Evolutionary conservation across 2,329 filamentous ascomycete genomes (phyloP), one percentile per base, ranked within the genome.

Genomic region (Pseudocercospora crystallina): DNA sequence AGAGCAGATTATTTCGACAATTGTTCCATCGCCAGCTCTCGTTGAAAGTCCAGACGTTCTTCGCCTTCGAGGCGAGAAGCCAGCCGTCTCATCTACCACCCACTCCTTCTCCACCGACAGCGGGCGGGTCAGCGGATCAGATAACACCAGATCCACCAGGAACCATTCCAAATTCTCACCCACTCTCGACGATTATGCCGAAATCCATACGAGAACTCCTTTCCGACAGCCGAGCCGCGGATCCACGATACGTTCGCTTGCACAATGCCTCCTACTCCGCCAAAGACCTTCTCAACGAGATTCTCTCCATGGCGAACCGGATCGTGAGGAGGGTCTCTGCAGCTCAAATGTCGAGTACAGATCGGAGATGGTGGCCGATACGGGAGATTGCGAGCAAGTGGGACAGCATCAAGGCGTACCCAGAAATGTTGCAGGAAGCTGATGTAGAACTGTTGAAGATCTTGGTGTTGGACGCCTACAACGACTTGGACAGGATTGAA

Each of bases 391-490:
- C 54, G 36, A 54, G 51, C 37, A 57, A 57, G 36, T 57, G 54
- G 54, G 54, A 57, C 17, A 54, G 51, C 10, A 54, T 57, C 20
- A 41, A 46, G 14, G 54, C 54, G n/a, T 57, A 49, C 41, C 54
- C 54, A 15, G 54, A 57, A 38, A 57, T 57, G 54, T 33, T 57
- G 39, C 51, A 52, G 30, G 54, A 51, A 26, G 54, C 43, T 2
- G 54, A 57, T 31, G 43, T 32, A 13, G 54, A 57, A 42, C 41
- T 57, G 32, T 33, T 57, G 41, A 57, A 57, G 49, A 57, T 57
- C 40, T 35, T 57, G 41, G 54, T 57, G 30, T 20, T 57, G 41
- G 54, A 57, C 42, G 54, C 51, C 10, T 57, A 57, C 46, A 52
- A 48, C 5, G 54, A 57, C 37, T 9, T 48, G 51, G 54, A 57